phyloP scores from a whole-genome alignment of 1,139 yeast genomes.

The Candida sanyaensis region DNA sequence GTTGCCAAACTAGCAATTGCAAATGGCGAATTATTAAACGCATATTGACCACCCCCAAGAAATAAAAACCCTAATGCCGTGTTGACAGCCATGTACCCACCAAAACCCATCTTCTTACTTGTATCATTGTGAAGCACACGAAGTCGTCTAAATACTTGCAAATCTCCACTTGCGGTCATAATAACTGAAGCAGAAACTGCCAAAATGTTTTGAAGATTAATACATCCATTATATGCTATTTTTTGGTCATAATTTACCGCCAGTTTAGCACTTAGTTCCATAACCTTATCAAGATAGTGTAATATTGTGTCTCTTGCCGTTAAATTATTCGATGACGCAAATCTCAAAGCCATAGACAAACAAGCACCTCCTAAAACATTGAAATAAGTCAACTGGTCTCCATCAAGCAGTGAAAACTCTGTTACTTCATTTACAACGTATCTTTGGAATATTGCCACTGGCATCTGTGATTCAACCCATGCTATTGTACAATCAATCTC shows the following conservation, averaged over 20 bases:
- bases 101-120: constrained; percentile 53
- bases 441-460: constrained; percentile 37
- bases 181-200: constrained; percentile 68
- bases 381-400: constrained; percentile 65
- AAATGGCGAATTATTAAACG: constrained; percentile 64
- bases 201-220: constrained; percentile 59
- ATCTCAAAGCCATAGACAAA: constrained; percentile 71
- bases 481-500: constrained; percentile 47
- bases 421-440: constrained; percentile 19
- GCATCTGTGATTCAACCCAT: constrained; percentile 68
- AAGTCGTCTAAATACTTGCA: constrained; percentile 71
- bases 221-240: constrained; percentile 57
- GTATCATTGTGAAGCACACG: constrained; percentile 67
- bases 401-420: constrained; percentile 35
- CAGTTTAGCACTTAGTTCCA: constrained; percentile 51
- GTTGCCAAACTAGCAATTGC: constrained; percentile 74
- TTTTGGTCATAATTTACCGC: constrained; percentile 59
- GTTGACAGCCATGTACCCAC: constrained; percentile 77
- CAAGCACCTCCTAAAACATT: constrained; percentile 77
- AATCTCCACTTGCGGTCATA: constrained; percentile 92
- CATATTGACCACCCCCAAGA: constrained; percentile 91
- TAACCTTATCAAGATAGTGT: constrained; percentile 60
- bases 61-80: constrained; percentile 87
- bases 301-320: constrained; percentile 62
- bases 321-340: constrained; percentile 68